Conservation (phyloP, 306 rosid species). For the Cajanus cajan region DNA sequence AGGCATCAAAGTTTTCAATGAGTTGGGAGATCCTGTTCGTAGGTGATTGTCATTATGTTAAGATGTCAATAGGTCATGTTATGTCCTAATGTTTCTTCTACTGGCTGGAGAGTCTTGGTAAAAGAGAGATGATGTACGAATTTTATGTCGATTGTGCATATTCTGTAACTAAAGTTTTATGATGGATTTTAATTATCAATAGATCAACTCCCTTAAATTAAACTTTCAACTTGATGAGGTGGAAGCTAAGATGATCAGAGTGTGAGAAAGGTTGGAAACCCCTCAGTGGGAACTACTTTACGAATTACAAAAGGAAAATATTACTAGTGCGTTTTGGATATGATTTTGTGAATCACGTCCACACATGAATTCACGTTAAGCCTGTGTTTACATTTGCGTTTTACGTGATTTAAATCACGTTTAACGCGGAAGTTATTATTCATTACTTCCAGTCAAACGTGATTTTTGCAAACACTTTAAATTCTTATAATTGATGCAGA, state of each 20-base stretch:
- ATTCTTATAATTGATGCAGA: too few species aligned
- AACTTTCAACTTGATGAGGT: not conserved
- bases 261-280: not conserved
- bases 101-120: not conserved
- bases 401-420: too few species aligned
- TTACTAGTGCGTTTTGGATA: too few species aligned
- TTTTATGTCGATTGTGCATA: conserved; percentile 1
- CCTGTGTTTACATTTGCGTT: too few species aligned
- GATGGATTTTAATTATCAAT: not conserved
- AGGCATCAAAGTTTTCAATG: not conserved
- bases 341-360: too few species aligned
- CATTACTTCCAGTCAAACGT: too few species aligned
- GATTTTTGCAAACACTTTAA: too few species aligned
- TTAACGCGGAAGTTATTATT: too few species aligned
- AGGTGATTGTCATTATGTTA: not conserved
- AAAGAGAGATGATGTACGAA: conserved; percentile 17
- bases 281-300: too few species aligned
- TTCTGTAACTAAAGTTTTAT: not conserved
- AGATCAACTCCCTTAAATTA: not conserved
- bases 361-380: too few species aligned
- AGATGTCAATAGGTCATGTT: not conserved
- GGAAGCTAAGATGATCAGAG: not conserved
- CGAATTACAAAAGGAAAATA: not conserved
- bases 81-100: not conserved
- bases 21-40: not conserved